Evolutionary conservation across 805 yeast species (phyloP).

Genomic region (Kodamaea restingae): DNA sequence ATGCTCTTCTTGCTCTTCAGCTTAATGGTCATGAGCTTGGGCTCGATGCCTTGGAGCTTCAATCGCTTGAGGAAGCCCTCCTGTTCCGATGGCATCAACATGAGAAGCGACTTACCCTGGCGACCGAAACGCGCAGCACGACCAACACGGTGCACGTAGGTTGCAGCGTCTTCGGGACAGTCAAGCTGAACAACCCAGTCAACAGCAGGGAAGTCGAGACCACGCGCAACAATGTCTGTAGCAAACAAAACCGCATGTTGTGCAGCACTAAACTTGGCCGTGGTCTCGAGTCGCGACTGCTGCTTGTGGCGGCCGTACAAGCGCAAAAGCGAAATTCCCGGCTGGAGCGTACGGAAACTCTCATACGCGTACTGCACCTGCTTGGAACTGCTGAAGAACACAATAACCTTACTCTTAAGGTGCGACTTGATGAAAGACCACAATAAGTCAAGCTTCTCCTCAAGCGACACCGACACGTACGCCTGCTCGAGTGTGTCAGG

Average conservation of each 20-base stretch:
- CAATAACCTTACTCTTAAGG: conserved; percentile 72
- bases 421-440: conserved; percentile 87
- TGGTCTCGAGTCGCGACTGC: conserved; percentile 79
- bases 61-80: conserved; percentile 67
- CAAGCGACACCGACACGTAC: conserved; percentile 64
- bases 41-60: conserved; percentile 58
- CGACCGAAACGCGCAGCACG: conserved; percentile 86
- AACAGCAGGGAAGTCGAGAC: conserved; percentile 86
- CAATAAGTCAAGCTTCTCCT: conserved; percentile 78
- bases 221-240: conserved; percentile 89
- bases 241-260: conserved; percentile 81
- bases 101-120: conserved; percentile 73
- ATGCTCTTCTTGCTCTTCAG: conserved; percentile 71
- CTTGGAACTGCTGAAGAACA: conserved; percentile 81
- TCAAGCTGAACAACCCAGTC: conserved; percentile 95
- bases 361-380: conserved; percentile 90
- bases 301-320: conserved; percentile 89
- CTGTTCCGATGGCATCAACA: conserved; percentile 82
- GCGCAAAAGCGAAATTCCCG: conserved; percentile 85
- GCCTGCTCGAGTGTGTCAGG: conserved; percentile 86
- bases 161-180: conserved; percentile 86
- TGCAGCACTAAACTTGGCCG: conserved; percentile 71
- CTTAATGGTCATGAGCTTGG: conserved; percentile 69
- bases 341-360: conserved; percentile 79
- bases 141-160: conserved; percentile 89